A percentile compares a stretch with the other conserved stretches of the same genome.
These are phyloP conservation scores for Cubamyces sp. DNA, from an alignment of 768 basidiomycete species.

Conservation along the genomic window DNA sequence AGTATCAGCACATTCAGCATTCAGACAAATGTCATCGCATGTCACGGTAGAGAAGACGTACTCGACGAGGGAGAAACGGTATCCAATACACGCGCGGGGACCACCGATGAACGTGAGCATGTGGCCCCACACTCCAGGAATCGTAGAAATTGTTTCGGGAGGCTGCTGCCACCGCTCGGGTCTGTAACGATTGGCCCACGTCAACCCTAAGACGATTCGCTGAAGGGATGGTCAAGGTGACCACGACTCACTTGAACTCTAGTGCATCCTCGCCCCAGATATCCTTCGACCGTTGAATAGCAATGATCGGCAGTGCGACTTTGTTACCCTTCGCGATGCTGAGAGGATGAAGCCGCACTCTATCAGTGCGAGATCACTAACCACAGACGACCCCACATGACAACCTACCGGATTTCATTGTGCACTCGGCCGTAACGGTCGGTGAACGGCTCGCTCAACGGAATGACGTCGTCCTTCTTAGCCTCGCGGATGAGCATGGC, in stretches of 20 bases:
- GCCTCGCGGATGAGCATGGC: conserved; percentile 50
- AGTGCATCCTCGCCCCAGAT: conserved; percentile 67
- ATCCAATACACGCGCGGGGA: conserved; percentile 68
- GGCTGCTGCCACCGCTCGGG: conserved; percentile 64
- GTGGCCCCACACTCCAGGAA: conserved; percentile 68
- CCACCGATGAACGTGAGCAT: conserved; percentile 67
- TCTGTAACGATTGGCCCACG: conserved; percentile 37
- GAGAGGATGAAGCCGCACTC: background rate
- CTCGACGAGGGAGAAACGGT: conserved; percentile 65
- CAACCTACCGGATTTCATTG: conserved; percentile 27
- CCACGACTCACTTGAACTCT: conserved; percentile 58
- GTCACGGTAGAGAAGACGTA: conserved; percentile 26
- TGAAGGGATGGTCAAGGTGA: no score
- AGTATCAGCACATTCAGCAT: no score
- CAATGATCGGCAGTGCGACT: conserved; percentile 52
- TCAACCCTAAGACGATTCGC: background rate
- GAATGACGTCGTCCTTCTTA: conserved; percentile 52
- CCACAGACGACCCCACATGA: no score
- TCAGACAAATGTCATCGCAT: background rate
- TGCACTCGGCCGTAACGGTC: conserved; percentile 25
- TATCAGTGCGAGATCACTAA: background rate
- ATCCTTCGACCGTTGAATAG: conserved; percentile 52
- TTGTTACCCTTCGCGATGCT: conserved; percentile 37
- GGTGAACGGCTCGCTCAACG: conserved; percentile 43
- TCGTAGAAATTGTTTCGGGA: conserved; percentile 45